Evolutionary conservation across 2,329 filamentous ascomycete species (phyloP).

Genomic region (Penicillium fuscoglaucum): DNA sequence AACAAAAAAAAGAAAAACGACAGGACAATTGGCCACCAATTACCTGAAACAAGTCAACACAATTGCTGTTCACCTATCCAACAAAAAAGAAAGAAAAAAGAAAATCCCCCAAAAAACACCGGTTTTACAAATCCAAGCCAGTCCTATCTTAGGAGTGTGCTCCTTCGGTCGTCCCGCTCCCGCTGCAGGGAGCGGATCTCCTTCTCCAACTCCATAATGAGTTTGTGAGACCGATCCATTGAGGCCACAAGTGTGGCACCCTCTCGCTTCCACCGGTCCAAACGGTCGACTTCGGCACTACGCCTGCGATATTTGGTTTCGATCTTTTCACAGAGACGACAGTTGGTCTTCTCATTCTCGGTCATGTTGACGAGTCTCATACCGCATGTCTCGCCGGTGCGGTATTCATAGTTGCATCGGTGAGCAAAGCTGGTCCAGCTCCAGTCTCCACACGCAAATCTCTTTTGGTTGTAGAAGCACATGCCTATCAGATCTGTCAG

Average conservation of each 20-base stretch:
- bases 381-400: conserved; percentile 93
- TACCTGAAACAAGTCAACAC: conserved; percentile 17
- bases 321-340: conserved; percentile 85
- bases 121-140: conserved; percentile 12
- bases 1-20: conserved; percentile 7
- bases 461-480: conserved; percentile 95
- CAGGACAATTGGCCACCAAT: conserved; percentile 16
- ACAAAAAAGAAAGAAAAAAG: conserved; percentile 11
- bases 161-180: conserved; percentile 52
- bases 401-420: conserved; percentile 92
- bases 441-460: conserved; percentile 84
- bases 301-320: conserved; percentile 78
- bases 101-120: conserved; percentile 9
- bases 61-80: conserved; percentile 15
- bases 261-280: conserved; percentile 75
- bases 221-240: conserved; percentile 67
- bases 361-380: conserved; percentile 85
- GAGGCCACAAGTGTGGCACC: conserved; percentile 60
- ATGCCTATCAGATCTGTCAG: conserved; percentile 56
- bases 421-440: conserved; percentile 92
- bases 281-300: conserved; percentile 71
- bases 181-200: conserved; percentile 67
- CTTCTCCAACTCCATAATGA: conserved; percentile 68
- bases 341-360: conserved; percentile 62
- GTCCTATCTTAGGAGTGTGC: conserved; percentile 29